A percentile compares a stretch with the other conserved stretches of the same genome.
phyloP scores from a whole-genome alignment of 31 red algal species.

The Odonthalia washingtoniensis region DNA sequence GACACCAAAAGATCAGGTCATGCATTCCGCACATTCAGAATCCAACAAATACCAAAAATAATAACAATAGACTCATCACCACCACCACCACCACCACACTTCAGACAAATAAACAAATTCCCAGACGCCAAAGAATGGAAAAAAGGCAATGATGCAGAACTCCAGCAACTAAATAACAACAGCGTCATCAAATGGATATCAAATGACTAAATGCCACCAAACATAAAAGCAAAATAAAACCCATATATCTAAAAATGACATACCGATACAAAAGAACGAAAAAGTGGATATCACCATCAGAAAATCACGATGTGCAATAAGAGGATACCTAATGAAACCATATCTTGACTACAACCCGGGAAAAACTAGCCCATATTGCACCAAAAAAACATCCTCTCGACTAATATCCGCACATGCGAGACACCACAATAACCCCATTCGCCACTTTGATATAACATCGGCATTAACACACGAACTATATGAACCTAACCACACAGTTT shows the following conservation, averaged over 20 bases:
- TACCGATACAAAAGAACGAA: neutral
- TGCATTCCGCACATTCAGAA: neutral
- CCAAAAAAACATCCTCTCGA: neutral
- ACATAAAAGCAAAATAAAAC: no score
- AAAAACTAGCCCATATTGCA: conserved; percentile 3
- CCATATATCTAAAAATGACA: conserved; percentile 37
- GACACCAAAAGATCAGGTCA: neutral
- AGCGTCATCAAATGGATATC: conserved; percentile 8
- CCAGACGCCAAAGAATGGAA: neutral
- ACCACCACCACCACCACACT: neutral
- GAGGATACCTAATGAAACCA: conserved; percentile 44
- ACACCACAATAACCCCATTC: conserved; percentile 4
- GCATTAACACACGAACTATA: conserved; percentile 31
- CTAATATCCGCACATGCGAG: neutral
- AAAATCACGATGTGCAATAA: conserved; percentile 18
- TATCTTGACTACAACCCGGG: conserved; percentile 16
- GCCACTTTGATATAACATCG: conserved; percentile 35
- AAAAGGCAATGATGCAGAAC: no score
- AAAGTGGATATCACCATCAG: neutral
- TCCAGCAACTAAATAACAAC: neutral
- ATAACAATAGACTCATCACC: neutral
- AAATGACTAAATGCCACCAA: neutral
- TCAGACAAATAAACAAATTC: neutral
- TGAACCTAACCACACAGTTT: conserved; percentile 1
- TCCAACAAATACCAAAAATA: neutral